Evolutionary conservation across 108 stramenopile species (phyloP).

Genomic region (Nitzschia sp.): DNA sequence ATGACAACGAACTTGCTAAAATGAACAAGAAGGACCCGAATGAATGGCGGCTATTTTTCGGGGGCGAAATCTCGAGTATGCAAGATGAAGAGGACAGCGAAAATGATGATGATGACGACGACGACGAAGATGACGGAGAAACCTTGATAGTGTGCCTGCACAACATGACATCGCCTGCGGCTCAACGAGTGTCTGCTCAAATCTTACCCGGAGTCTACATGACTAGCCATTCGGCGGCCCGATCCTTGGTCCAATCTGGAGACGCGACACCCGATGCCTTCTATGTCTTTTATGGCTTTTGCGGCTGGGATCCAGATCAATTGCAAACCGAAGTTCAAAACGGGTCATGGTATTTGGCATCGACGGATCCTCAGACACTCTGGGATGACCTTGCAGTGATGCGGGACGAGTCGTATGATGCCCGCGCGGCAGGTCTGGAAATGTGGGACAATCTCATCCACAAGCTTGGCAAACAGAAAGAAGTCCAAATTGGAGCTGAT

Average conservation of each 20-base stretch:
- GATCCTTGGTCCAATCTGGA: conserved; percentile 32
- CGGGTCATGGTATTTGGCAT: conserved; percentile 52
- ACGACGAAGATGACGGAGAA: conserved; percentile 2
- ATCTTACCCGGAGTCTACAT: conserved; percentile 40
- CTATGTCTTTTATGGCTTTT: conserved; percentile 52
- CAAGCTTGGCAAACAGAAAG: conserved; percentile 26
- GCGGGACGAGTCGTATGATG: conserved; percentile 26
- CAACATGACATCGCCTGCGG: conserved; percentile 26
- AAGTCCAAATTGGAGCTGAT: conserved; percentile 8
- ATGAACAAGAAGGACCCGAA: background rate
- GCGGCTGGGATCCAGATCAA: conserved; percentile 57
- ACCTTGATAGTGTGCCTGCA: conserved; percentile 50
- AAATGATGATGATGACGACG: conserved; percentile 9
- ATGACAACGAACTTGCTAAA: conserved; percentile 6
- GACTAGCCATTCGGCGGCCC: conserved; percentile 47
- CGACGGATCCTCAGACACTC: conserved; percentile 36
- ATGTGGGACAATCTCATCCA: conserved; percentile 49
- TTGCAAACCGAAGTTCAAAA: conserved; percentile 48
- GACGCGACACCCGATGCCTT: conserved; percentile 33
- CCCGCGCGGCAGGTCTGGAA: conserved; percentile 50
- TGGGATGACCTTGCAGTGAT: conserved; percentile 28
- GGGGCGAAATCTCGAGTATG: conserved; percentile 51
- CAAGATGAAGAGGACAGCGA: conserved; percentile 39
- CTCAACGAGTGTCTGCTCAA: conserved; percentile 37
- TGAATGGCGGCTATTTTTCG: conserved; percentile 52